Conservation (phyloP, 2,329 filamentous ascomycete species). For the Tricladium varicosporioides region DNA sequence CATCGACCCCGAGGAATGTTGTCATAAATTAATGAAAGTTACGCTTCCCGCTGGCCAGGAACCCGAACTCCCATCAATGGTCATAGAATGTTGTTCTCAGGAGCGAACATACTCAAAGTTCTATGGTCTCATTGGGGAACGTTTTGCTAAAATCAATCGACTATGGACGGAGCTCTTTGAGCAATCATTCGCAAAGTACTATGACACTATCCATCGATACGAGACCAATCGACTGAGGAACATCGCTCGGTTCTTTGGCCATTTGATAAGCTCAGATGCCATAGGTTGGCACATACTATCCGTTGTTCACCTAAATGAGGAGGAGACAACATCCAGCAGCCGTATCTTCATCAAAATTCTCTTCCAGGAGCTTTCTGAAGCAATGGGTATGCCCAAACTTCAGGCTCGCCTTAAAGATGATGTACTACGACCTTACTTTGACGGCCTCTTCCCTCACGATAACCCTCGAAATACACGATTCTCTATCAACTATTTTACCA, state of each 20-base stretch:
- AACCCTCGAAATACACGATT: constrained; percentile 89
- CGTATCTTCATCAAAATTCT: constrained; percentile 99
- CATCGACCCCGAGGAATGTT: constrained; percentile 93
- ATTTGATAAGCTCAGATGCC: constrained; percentile 82
- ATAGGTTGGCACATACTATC: constrained; percentile 90
- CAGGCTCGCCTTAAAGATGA: constrained; percentile 76
- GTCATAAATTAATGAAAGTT: constrained; percentile 95
- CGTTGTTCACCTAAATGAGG: constrained; percentile 86
- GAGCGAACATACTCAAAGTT: constrained; percentile 98
- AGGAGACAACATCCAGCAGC: constrained; percentile 93
- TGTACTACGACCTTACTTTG: constrained; percentile 71
- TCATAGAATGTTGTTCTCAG: constrained; percentile 94
- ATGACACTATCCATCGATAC: constrained; percentile 95
- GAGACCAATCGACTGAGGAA: constrained; percentile 95
- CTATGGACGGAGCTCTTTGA: constrained; percentile 94
- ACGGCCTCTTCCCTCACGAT: constrained; percentile 86
- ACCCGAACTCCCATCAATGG: constrained; percentile 89
- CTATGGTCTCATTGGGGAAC: constrained; percentile 89
- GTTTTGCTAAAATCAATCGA: constrained; percentile 93
- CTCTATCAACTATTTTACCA: constrained; percentile 99
- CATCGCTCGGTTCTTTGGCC: constrained; percentile 91
- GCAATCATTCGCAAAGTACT: constrained; percentile 86
- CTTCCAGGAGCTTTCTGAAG: constrained; percentile 87
- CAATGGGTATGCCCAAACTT: constrained; percentile 78
- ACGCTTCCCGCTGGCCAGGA: constrained; percentile 85